Evolutionary conservation across 306 rosid species (phyloP).

Genomic region (Prinsepia uniflora): DNA sequence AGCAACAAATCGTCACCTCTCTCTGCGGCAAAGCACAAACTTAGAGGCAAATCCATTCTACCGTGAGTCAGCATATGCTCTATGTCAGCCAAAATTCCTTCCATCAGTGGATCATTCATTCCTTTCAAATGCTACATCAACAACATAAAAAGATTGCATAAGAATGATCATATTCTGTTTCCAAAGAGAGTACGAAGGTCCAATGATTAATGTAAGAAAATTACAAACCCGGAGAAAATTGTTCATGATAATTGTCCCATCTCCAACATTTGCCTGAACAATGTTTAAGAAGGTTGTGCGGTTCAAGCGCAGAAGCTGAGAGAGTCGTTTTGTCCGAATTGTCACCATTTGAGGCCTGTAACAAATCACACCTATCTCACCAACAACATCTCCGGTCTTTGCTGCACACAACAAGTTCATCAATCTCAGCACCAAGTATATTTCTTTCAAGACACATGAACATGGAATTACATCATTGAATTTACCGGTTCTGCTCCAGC

Average conservation of each 20-base stretch:
- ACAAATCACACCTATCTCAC: slow-evolving; percentile 76
- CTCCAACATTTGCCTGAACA: slow-evolving; percentile 63
- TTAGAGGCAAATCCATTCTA: slow-evolving; percentile 52
- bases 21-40: slow-evolving; percentile 59
- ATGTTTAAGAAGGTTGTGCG: slow-evolving; percentile 55
- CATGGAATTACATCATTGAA: not conserved
- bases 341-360: slow-evolving; percentile 69
- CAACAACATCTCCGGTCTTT: slow-evolving; percentile 47
- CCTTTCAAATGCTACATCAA: slow-evolving; percentile 49
- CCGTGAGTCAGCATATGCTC: slow-evolving; percentile 57
- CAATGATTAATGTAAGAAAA: not conserved
- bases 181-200: not conserved
- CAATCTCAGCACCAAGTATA: not conserved
- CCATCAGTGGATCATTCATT: slow-evolving; percentile 36
- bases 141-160: not conserved
- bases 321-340: slow-evolving; percentile 60
- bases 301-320: slow-evolving; percentile 67
- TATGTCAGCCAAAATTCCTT: slow-evolving; percentile 43
- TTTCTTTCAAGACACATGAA: not conserved
- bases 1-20: slow-evolving; percentile 50
- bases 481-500: slow-evolving; percentile 64
- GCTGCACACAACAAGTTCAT: slow-evolving; percentile 31
- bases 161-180: not conserved
- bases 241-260: slow-evolving; percentile 61
- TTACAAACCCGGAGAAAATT: slow-evolving; percentile 54